These are phyloP conservation scores for Drechmeria coniospora DNA, from an alignment of 2,329 filamentous ascomycete genomes.

Conservation along the genomic window DNA sequence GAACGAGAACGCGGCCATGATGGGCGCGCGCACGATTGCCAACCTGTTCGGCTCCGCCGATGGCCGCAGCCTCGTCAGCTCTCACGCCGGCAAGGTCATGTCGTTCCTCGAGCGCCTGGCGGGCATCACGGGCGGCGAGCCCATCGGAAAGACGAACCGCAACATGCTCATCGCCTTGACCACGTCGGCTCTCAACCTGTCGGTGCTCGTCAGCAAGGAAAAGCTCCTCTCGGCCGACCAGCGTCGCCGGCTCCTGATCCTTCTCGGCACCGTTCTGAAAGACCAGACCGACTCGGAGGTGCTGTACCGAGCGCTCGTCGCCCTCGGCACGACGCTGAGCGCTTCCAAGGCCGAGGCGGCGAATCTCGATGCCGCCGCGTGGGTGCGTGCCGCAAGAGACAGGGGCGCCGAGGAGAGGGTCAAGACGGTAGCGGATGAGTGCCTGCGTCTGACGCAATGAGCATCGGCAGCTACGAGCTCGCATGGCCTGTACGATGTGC, in stretches of 20 bases:
- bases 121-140: slow-evolving; percentile 28
- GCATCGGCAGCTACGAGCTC: neutral
- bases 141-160: slow-evolving; percentile 46
- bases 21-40: slow-evolving; percentile 63
- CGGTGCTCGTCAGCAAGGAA: slow-evolving; percentile 48
- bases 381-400: slow-evolving; percentile 27
- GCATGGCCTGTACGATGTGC: neutral
- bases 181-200: slow-evolving; percentile 72
- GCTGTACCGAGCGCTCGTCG: slow-evolving; percentile 67
- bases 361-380: slow-evolving; percentile 23
- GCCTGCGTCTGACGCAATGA: slow-evolving; percentile 17
- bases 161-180: slow-evolving; percentile 72
- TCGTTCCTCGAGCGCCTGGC: slow-evolving; percentile 48
- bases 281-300: slow-evolving; percentile 66
- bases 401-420: slow-evolving; percentile 31
- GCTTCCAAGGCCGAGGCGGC: slow-evolving; percentile 29
- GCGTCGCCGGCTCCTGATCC: slow-evolving; percentile 34
- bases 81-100: slow-evolving; percentile 42
- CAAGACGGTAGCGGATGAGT: slow-evolving; percentile 30
- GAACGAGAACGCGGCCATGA: slow-evolving; percentile 72
- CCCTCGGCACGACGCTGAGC: slow-evolving; percentile 58
- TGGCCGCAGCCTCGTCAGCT: slow-evolving; percentile 51
- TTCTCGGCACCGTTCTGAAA: slow-evolving; percentile 46
- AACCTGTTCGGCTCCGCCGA: slow-evolving; percentile 69
- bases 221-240: slow-evolving; percentile 20